These are phyloP conservation scores for Pseudomonodictys pantanalensis DNA, from an alignment of 495 filamentous ascomycete species.

Conservation along the genomic window DNA sequence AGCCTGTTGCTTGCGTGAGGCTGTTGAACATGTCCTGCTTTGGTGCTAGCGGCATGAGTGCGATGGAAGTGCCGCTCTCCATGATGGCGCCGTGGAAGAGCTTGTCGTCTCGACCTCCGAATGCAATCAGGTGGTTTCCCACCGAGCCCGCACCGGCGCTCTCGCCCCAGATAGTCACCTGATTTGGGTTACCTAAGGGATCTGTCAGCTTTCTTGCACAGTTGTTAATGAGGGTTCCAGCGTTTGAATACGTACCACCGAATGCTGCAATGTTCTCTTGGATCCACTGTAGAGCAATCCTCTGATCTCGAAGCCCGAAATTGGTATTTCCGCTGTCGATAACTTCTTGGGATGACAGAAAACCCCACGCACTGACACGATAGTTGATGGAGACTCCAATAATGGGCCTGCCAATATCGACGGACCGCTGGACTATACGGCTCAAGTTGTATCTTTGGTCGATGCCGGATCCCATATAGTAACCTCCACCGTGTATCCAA, in stretches of 20 bases:
- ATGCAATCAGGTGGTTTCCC: constrained; percentile 41
- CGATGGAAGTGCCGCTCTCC: constrained; percentile 54
- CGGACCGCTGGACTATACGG: background rate
- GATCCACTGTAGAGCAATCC: background rate
- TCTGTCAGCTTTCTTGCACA: background rate
- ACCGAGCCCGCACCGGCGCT: constrained; percentile 21
- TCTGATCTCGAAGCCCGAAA: background rate
- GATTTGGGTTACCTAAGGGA: background rate
- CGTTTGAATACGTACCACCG: background rate
- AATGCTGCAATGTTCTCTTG: background rate
- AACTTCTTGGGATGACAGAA: background rate
- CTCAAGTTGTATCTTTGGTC: background rate
- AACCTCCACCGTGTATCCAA: background rate
- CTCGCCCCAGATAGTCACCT: background rate
- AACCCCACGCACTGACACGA: background rate
- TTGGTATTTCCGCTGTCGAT: background rate
- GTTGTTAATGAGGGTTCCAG: background rate
- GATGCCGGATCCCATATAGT: background rate
- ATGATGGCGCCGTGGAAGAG: constrained; percentile 56
- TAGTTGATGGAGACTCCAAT: background rate
- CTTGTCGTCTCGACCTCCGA: constrained; percentile 45
- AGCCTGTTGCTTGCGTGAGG: constrained; percentile 43
- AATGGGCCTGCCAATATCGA: background rate
- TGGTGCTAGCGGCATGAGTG: constrained; percentile 18
- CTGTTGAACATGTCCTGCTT: constrained; percentile 26